A percentile compares a stretch with the other conserved stretches of the same genome.
These are phyloP conservation scores for Sporothrix brunneoviolacea DNA, from an alignment of 2,329 filamentous ascomycete genomes.

Conservation along the genomic window DNA sequence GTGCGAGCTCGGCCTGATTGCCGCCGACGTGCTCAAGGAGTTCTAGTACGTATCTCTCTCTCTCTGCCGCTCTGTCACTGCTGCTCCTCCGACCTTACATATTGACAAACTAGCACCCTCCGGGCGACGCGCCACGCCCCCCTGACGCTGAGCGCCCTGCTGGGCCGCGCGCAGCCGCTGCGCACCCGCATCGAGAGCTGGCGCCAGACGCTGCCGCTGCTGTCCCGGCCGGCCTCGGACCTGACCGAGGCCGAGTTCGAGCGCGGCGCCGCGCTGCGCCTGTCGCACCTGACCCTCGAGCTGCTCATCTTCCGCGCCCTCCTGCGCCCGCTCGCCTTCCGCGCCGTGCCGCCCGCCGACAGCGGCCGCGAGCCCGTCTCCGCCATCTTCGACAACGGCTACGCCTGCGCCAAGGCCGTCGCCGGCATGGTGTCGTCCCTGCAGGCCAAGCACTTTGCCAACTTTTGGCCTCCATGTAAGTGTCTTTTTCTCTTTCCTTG, in stretches of 20 bases:
- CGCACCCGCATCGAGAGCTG: slow-evolving; percentile 22
- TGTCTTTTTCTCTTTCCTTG: neutral
- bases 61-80: neutral
- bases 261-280: slow-evolving; percentile 18
- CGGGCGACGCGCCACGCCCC: slow-evolving; percentile 8
- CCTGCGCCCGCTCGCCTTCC: slow-evolving; percentile 19
- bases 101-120: slow-evolving; percentile 13
- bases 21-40: slow-evolving; percentile 21
- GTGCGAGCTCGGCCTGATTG: slow-evolving; percentile 19
- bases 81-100: neutral
- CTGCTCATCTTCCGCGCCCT: slow-evolving; percentile 24
- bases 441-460: slow-evolving; percentile 20
- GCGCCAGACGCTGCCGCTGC: slow-evolving; percentile 22
- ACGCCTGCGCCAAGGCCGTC: slow-evolving; percentile 20
- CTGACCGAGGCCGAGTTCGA: slow-evolving; percentile 22
- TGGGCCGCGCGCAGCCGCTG: slow-evolving; percentile 21
- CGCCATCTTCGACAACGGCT: slow-evolving; percentile 23
- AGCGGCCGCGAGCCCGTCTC: slow-evolving; percentile 19
- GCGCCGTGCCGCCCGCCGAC: slow-evolving; percentile 11
- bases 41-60: slow-evolving; percentile 19
- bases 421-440: slow-evolving; percentile 21
- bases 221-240: slow-evolving; percentile 19
- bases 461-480: slow-evolving; percentile 22
- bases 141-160: slow-evolving; percentile 12
- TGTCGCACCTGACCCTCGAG: slow-evolving; percentile 22